Percentiles rank a stretch among this genome's conserved stretches.
Conservation (phyloP, 768 basidiomycete genomes). For the Russula sp. region DNA sequence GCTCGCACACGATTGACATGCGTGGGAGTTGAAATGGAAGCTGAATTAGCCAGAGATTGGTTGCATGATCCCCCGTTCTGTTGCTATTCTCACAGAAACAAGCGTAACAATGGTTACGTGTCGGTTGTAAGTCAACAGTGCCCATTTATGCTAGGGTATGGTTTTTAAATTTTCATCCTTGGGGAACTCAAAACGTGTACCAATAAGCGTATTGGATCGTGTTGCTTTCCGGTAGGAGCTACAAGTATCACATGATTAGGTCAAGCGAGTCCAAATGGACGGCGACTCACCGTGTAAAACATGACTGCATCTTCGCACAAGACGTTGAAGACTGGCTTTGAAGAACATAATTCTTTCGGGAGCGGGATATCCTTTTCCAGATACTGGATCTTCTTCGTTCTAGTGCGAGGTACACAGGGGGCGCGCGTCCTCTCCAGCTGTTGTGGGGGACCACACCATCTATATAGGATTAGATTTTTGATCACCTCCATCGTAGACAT, state of each 20-base stretch:
- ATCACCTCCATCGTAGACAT: not conserved
- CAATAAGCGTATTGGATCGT: constrained; percentile 4
- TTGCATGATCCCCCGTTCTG: too few relatives aligned
- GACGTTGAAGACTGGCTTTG: not conserved
- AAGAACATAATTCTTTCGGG: not conserved
- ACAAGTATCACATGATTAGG: not conserved
- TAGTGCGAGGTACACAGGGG: not conserved
- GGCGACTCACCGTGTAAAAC: constrained; percentile 4
- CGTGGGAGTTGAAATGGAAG: too few relatives aligned
- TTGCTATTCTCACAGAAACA: too few relatives aligned
- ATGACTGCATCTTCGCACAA: constrained; percentile 9
- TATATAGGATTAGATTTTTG: not conserved
- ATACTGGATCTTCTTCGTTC: not conserved
- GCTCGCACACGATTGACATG: too few relatives aligned
- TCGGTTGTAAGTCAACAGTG: not conserved
- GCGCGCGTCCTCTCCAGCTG: not conserved
- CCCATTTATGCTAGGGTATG: not conserved
- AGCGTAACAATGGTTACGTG: not conserved
- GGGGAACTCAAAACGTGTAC: constrained; percentile 4
- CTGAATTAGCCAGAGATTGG: too few relatives aligned
- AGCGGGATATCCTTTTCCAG: constrained; percentile 1
- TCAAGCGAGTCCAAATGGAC: too few relatives aligned
- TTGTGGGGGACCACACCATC: not conserved
- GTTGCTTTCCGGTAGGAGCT: constrained; percentile 1
- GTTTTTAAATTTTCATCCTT: not conserved